Conservation (phyloP, 306 rosid genomes). For the Quercus aquifolioides region DNA sequence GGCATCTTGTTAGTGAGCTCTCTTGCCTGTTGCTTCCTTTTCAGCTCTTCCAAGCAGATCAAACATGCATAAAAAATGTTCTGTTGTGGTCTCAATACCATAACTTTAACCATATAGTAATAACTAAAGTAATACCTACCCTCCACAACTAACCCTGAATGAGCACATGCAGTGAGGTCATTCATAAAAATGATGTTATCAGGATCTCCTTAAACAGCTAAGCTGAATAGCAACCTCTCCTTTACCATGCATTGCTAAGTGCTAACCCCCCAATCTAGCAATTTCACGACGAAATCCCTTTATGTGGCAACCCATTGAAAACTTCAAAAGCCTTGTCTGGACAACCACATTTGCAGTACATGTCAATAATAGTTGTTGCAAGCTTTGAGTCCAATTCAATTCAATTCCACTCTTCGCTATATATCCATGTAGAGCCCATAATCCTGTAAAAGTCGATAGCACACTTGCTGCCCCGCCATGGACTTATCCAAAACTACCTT, state of each 20-base stretch:
- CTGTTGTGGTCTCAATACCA: conserved; percentile 39
- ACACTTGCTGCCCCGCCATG: conserved; percentile 47
- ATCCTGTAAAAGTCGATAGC: conserved; percentile 57
- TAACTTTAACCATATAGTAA: conserved; percentile 14
- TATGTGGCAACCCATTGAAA: conserved; percentile 35
- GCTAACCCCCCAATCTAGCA: conserved; percentile 78
- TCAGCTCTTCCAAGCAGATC: conserved; percentile 65
- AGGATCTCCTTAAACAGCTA: conserved; percentile 29
- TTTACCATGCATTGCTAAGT: conserved; percentile 65
- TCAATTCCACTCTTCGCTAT: conserved; percentile 41
- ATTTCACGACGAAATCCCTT: conserved; percentile 59
- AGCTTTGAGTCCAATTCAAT: conserved; percentile 47
- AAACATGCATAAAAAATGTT: conserved; percentile 68
- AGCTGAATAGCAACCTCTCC: conserved; percentile 36
- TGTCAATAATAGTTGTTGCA: conserved; percentile 55
- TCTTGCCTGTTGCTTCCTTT: conserved; percentile 45
- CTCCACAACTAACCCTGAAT: conserved; percentile 31
- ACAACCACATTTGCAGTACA: conserved; percentile 75
- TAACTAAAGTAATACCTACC: conserved; percentile 27
- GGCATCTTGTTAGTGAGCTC: conserved; percentile 49
- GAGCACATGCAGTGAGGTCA: conserved; percentile 39
- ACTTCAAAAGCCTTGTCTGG: conserved; percentile 47
- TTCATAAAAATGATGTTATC: conserved; percentile 37
- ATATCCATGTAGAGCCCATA: conserved; percentile 52
- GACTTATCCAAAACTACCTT: conserved; percentile 45